Base-by-base conservation (phyloP, 441 rosid genomes). In the Pelargonium myrrhifolium region DNA sequence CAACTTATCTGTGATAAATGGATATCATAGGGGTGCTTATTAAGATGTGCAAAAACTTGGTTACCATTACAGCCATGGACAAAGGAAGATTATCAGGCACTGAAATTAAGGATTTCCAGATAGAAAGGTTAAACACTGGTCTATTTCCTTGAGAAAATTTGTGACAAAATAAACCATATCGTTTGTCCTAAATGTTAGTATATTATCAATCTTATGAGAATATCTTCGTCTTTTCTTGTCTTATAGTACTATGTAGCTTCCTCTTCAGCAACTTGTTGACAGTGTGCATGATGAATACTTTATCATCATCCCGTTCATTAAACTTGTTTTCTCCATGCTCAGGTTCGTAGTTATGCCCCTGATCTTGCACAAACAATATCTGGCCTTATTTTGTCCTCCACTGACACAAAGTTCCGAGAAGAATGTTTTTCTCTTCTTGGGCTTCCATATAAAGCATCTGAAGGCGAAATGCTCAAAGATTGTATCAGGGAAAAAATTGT, bases 391-490 rank as follows among this genome's bases (percentile, higher is more conserved):
- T 66, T 83, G 76, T 82, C 92, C 18, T 89, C 95, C 6, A 77
- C 77, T 18, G 93, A 91, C 75, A 28, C 71, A 4, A 82, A 83
- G 59, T 89, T 91, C 72, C 89, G 76, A 84, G 86, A 76, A 72
- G 91, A 93, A 78, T 93, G 99, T 72, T 58, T 86, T 53, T 79
- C 87, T 53, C 80, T 93, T 76, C 89, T 93, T 55, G 96, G 95
- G 4, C 77, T 86, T 72, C 82, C 76, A 68, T 67, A 75, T 22
- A 74, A 75, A 68, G 83, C 80, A 62, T 72, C 49, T 63, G 80
- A 65, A 59, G 69, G 55, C 47, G 80, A 74, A 37, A 40, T 71
- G 10, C 77, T 91, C 10, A 83, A 89, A 76, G 87, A 85, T 24
- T 69, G 86, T 74, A 85, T 91, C 69, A 75, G 78, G 77, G 83